Evolutionary conservation across 73 alveolate species (phyloP).

Genomic region (Paramecium primaurelia): DNA sequence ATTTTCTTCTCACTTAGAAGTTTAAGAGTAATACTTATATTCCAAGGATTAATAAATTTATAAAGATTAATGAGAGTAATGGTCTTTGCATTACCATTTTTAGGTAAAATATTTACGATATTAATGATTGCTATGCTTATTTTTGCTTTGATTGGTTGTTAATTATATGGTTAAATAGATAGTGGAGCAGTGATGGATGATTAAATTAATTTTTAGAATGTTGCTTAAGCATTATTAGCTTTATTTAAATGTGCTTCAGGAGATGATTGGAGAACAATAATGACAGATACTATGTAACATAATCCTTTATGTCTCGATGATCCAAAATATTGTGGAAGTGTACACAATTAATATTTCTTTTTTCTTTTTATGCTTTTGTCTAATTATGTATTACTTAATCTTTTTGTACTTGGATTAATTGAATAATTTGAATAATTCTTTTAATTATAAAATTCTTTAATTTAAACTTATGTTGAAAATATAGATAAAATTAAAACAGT

Average conservation of each 20-base stretch:
- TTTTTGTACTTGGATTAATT: slow-evolving; percentile 42
- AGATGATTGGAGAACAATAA: slow-evolving; percentile 9
- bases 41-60: neutral
- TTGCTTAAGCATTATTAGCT: neutral
- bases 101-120: neutral
- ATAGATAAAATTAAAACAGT: neutral
- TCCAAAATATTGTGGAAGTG: slow-evolving; percentile 32
- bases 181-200: slow-evolving; percentile 26
- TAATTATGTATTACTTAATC: slow-evolving; percentile 2
- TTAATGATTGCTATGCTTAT: neutral
- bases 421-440: slow-evolving; percentile 31
- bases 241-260: slow-evolving; percentile 15
- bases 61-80: slow-evolving; percentile 43
- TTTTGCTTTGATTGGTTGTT: slow-evolving; percentile 17
- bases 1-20: neutral
- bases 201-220: neutral
- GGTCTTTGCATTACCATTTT: slow-evolving; percentile 15
- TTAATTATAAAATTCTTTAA: neutral
- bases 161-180: slow-evolving; percentile 27
- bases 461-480: neutral
- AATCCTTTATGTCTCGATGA: neutral
- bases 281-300: slow-evolving; percentile 23
- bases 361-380: neutral
- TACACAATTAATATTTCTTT: neutral
- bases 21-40: neutral